Evolutionary conservation across 2,329 filamentous ascomycete genomes (phyloP), one percentile per base, ranked within the genome.

Genomic region (Balansia obtecta): DNA sequence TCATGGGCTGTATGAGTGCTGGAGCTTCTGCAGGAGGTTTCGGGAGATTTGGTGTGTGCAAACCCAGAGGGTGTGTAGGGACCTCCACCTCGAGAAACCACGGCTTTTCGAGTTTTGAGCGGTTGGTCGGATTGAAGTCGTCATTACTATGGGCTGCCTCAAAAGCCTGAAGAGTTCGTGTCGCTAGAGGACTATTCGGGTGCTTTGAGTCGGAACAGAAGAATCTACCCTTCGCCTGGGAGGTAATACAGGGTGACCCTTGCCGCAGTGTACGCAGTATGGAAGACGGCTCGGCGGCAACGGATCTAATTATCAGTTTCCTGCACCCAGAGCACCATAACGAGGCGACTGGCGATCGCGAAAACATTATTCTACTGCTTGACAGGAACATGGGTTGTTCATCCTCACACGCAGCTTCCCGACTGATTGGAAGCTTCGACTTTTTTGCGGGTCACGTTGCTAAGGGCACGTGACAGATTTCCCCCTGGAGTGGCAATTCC

Each of bases 11-110:
- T 5, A 96, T 73, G 15, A 96, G 73, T 1, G 77, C 70, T 0
- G 93, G 93, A 0, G 88, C 71, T 51, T 83, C 75, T 1, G 74
- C 68, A 0, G 90, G 90, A 1, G 74, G 61, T n/a, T 70, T 70
- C 16, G 77, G 79, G 8, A 79, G 67, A 3, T 68, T 63, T 16
- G 70, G 69, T 40, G 68, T 67, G 53, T 71, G 70, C n/a, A 75
- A 66, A 22, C 70, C 67, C 4, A 72, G 68, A 0, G 74, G 67
- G 53, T 79, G 75, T 34, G 70, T 66, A 1, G 78, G 76, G 1
- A 76, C 69, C 41, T 87, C 77, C 56, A 86, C 81, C 61, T 93
- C 82, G 30, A 95, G 80, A 65, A 96, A 97, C 93, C 93, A 97
- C 6, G 87, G 87, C 8, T 81, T 66, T 12, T 63, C 49, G 3